These are phyloP conservation scores for Calonectria naviculata DNA, from an alignment of 2,329 filamentous ascomycete genomes.

Conservation along the genomic window DNA sequence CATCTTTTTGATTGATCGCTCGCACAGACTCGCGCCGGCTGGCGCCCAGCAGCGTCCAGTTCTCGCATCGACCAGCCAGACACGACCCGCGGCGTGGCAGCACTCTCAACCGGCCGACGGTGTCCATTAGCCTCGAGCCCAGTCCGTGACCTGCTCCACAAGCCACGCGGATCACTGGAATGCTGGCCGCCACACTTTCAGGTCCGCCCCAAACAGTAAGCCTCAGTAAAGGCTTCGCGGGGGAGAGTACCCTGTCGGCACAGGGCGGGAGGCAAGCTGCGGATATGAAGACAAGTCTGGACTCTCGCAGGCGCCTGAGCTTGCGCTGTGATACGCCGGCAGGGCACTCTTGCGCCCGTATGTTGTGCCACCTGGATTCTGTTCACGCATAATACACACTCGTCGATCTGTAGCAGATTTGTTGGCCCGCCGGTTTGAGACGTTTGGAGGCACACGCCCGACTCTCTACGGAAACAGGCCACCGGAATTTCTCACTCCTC, in stretches of 20 bases:
- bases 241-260: constrained; percentile 1
- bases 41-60: constrained; percentile 24
- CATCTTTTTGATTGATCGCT: constrained; percentile 28
- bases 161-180: constrained; percentile 43
- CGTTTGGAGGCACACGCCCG: constrained; percentile 11
- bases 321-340: background rate
- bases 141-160: constrained; percentile 37
- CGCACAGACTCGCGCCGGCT: constrained; percentile 35
- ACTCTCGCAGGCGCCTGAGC: constrained; percentile 19
- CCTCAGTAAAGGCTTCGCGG: constrained; percentile 21
- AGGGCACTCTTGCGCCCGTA: background rate
- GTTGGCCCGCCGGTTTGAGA: constrained; percentile 5
- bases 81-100: constrained; percentile 25
- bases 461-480: constrained; percentile 8
- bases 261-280: constrained; percentile 23
- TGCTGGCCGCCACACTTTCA: constrained; percentile 27
- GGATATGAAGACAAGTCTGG: constrained; percentile 27
- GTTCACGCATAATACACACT: background rate
- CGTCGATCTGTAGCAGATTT: background rate
- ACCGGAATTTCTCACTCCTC: constrained; percentile 13
- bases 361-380: background rate
- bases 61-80: constrained; percentile 26
- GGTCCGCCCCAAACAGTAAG: constrained; percentile 22
- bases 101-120: constrained; percentile 26
- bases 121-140: constrained; percentile 23